Evolutionary conservation across 108 stramenopile genomes (phyloP), one percentile per base, ranked within the genome.

Genomic region (Cyclotella kingstonii): DNA sequence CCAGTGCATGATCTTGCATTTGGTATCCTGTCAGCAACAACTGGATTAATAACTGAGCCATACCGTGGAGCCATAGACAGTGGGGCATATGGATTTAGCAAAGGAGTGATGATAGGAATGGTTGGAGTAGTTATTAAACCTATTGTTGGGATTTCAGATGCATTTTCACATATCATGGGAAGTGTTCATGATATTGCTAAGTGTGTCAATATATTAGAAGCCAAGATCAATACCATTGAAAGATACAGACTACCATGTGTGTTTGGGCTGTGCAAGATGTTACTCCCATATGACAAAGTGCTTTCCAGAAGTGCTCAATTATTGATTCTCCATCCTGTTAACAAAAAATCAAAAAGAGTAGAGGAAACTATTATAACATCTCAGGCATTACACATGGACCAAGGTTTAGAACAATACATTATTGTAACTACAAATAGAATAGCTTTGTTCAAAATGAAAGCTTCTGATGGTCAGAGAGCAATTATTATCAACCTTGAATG

Each of bases 81-180:
- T 36, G 90, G 91, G 17, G 14, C 54, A 9, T 23, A 45, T 38
- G 92, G 92, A 44, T 76, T 94, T 28, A 57, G 67, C 0, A 68
- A 60, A 52, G 92, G 92, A 1, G 42, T 84, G 8, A 83, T 66
- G 4, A 70, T 83, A 48, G 92, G 92, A 40, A 52, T 71, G 15
- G 64, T 80, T 39, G 92, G 92, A 42, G 60, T 89, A n/a, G 73
- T 88, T 25, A 72, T 82, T 12, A 89, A 89, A 63, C 92, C 92
- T 31, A 25, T 86, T 17, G 89, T 90, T 50, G 92, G 92, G 10
- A 58, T 94, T 4, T 73, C 83, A 19, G 92, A 94, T 68, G 87
- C 87, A 0, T 80, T 90, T 61, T 55, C 87, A 31, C 92, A 94
- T 64, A 67, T 84, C 12, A 73, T 83, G 41, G 86, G 79, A 25